Percentiles rank a stretch among this genome's conserved stretches.
Evolutionary conservation across 495 filamentous ascomycete genomes (phyloP).

Genomic region (Collariella sp.): DNA sequence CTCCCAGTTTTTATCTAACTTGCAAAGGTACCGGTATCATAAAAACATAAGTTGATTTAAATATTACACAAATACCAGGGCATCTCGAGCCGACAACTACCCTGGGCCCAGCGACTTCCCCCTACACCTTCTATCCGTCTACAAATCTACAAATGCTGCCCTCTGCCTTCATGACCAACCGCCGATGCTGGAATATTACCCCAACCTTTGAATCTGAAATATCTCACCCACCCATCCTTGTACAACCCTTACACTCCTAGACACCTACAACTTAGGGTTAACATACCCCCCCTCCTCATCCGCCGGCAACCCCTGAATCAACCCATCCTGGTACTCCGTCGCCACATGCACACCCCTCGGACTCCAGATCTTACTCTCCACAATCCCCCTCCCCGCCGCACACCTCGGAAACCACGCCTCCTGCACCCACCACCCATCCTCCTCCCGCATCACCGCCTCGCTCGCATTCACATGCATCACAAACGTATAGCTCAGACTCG

Average conservation of each 20-base stretch:
- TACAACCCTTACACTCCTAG: background rate
- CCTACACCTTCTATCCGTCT: too few relatives aligned
- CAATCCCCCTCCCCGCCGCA: constrained; percentile 48
- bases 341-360: constrained; percentile 52
- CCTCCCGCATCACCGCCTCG: constrained; percentile 33
- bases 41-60: too few relatives aligned
- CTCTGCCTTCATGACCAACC: too few relatives aligned
- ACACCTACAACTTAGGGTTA: too few relatives aligned
- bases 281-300: background rate
- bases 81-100: too few relatives aligned
- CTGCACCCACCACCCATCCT: constrained; percentile 58
- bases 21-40: too few relatives aligned
- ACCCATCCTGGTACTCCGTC: constrained; percentile 55
- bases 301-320: constrained; percentile 25
- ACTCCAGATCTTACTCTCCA: constrained; percentile 58
- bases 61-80: too few relatives aligned
- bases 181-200: too few relatives aligned
- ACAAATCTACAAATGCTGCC: too few relatives aligned
- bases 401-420: constrained; percentile 53
- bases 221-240: background rate
- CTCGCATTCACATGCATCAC: constrained; percentile 49
- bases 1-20: too few relatives aligned
- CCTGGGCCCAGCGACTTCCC: too few relatives aligned
- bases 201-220: too few relatives aligned
- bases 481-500: constrained; percentile 53